Conservation (phyloP, 805 yeast genomes). For the Candida berthetii region DNA sequence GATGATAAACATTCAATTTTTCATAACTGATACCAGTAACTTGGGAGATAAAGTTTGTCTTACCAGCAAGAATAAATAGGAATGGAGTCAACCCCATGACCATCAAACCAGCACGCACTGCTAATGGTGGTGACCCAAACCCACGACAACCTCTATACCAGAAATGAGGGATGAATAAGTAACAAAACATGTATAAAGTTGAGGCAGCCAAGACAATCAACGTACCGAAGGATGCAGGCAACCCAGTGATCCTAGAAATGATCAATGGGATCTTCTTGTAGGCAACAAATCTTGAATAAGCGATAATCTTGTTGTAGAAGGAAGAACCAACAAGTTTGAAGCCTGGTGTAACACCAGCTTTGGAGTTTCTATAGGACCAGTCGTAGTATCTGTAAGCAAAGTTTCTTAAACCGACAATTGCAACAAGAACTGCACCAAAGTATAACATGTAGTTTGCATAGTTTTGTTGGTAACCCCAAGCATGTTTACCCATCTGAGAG, state of each 20-base stretch:
- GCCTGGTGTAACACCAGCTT: background rate
- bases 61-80: conserved; percentile 43
- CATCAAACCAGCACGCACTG: conserved; percentile 46
- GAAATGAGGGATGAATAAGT: conserved; percentile 36
- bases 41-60: conserved; percentile 40
- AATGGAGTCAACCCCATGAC: conserved; percentile 45
- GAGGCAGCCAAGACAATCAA: conserved; percentile 25
- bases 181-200: conserved; percentile 26
- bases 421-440: conserved; percentile 10
- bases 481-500: conserved; percentile 9
- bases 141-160: conserved; percentile 47
- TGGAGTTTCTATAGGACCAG: conserved; percentile 12
- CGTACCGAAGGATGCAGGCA: conserved; percentile 30
- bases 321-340: background rate
- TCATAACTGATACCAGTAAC: conserved; percentile 52
- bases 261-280: conserved; percentile 26
- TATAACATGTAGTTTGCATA: conserved; percentile 12
- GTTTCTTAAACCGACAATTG: conserved; percentile 5
- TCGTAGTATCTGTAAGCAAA: conserved; percentile 8
- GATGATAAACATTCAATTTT: conserved; percentile 45
- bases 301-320: conserved; percentile 15
- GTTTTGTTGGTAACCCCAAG: conserved; percentile 11
- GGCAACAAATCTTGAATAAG: conserved; percentile 23
- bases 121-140: conserved; percentile 56
- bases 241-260: conserved; percentile 28